These are phyloP conservation scores for Penicillium bialowiezense DNA, from an alignment of 495 filamentous ascomycete species.

Conservation along the genomic window DNA sequence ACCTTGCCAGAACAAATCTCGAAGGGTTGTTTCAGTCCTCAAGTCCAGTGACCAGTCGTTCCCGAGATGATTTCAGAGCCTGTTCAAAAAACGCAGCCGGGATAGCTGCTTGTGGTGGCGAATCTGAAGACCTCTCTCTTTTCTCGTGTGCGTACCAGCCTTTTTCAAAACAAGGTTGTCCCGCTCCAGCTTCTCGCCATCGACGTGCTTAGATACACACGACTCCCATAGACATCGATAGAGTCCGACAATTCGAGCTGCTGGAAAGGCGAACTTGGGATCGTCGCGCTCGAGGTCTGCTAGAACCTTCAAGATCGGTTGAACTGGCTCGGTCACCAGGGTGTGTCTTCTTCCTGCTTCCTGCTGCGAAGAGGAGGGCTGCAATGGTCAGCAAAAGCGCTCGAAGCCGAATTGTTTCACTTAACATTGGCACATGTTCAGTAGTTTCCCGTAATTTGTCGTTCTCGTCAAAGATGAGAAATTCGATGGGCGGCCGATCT, in stretches of 20 bases:
- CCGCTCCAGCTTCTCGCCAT: slow-evolving; percentile 1
- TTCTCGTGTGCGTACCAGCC: background rate
- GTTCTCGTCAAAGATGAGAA: background rate
- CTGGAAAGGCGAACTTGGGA: slow-evolving; percentile 3
- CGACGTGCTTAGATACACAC: background rate
- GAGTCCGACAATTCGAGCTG: slow-evolving; percentile 1
- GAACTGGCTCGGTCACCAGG: background rate
- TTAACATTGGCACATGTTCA: slow-evolving; percentile 2
- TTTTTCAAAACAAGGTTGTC: background rate
- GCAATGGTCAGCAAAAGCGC: background rate
- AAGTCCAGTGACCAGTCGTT: slow-evolving; percentile 1
- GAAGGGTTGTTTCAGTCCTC: slow-evolving; percentile 4
- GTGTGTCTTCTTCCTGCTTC: slow-evolving; percentile 1
- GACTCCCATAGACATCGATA: slow-evolving; percentile 2
- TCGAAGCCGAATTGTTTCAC: background rate
- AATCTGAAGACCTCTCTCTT: slow-evolving; percentile 6
- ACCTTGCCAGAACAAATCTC: background rate
- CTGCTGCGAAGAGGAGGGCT: slow-evolving; percentile 1
- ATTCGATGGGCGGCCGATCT: slow-evolving; percentile 1
- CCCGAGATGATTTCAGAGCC: slow-evolving; percentile 5
- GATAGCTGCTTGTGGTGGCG: slow-evolving; percentile 10
- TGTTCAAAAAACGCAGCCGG: slow-evolving; percentile 7
- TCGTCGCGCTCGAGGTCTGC: slow-evolving; percentile 1
- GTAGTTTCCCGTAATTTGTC: background rate
- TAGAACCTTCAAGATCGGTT: background rate